A percentile compares a stretch with the other conserved stretches of the same genome.
Evolutionary conservation across 331 rosid species (phyloP).

Genomic region (Arachis monticola): DNA sequence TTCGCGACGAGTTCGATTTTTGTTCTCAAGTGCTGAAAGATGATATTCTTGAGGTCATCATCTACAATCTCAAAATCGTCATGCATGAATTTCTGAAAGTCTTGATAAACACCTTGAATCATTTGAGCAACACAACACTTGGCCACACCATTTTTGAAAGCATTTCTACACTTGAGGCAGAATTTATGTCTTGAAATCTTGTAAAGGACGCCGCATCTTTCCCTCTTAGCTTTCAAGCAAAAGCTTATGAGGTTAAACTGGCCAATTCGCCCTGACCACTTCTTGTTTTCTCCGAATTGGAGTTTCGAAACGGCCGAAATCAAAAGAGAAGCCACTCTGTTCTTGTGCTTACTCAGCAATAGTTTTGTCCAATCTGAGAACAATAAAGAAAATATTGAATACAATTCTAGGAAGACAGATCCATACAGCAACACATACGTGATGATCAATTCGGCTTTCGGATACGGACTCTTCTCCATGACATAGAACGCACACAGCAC

Average conservation of each 20-base stretch:
- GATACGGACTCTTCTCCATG: constrained; percentile 22
- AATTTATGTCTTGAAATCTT: not conserved
- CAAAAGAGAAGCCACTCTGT: not conserved
- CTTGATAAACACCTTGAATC: not conserved
- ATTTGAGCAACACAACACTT: not conserved
- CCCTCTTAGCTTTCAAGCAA: constrained; percentile 21
- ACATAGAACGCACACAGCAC: constrained; percentile 18
- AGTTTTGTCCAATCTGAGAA: constrained; percentile 43
- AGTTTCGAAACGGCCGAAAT: not conserved
- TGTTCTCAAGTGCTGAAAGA: constrained; percentile 16
- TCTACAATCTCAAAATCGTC: not conserved
- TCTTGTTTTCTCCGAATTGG: not conserved
- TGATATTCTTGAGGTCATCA: constrained; percentile 17
- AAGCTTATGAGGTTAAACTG: constrained; percentile 42
- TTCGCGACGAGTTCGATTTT: not conserved
- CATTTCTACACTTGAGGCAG: not conserved
- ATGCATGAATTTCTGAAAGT: constrained; percentile 20
- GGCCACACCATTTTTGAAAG: not conserved
- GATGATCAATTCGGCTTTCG: constrained; percentile 24
- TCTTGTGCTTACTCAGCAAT: constrained; percentile 40
- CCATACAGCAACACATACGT: constrained; percentile 36
- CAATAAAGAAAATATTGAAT: constrained; percentile 3
- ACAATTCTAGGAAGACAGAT: constrained; percentile 35
- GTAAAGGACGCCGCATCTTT: not conserved
- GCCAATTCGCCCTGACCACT: constrained; percentile 43